Conservation (phyloP, 495 filamentous ascomycete species). For the Hyaloscypha bicolor region DNA sequence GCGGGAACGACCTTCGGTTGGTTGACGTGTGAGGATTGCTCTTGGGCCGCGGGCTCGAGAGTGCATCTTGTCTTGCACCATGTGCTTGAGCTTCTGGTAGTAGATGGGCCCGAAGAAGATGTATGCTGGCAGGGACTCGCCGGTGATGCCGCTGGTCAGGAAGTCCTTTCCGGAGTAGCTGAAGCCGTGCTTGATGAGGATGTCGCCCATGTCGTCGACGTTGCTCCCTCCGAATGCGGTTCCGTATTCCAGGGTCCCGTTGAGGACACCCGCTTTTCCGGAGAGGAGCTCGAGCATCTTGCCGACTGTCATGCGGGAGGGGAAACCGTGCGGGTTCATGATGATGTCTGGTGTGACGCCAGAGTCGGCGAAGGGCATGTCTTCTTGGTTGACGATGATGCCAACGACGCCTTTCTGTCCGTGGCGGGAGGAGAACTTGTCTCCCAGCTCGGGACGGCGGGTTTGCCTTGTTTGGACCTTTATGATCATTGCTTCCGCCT, state of each 20-base stretch:
- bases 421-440: slow-evolving; percentile 98
- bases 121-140: slow-evolving; percentile 89
- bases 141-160: slow-evolving; percentile 92
- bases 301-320: slow-evolving; percentile 98
- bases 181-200: slow-evolving; percentile 85
- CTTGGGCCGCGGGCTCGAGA: slow-evolving; percentile 86
- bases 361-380: slow-evolving; percentile 93
- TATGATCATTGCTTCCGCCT: slow-evolving; percentile 75
- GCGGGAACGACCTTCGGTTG: slow-evolving; percentile 91
- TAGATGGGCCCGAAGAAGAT: slow-evolving; percentile 99
- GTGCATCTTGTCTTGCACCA: slow-evolving; percentile 99
- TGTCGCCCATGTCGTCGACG: slow-evolving; percentile 84
- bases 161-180: slow-evolving; percentile 96
- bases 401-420: slow-evolving; percentile 99
- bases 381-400: slow-evolving; percentile 92
- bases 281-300: slow-evolving; percentile 96
- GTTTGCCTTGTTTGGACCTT: slow-evolving; percentile 95
- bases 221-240: slow-evolving; percentile 95
- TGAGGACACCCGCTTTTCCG: slow-evolving; percentile 88
- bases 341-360: slow-evolving; percentile 96
- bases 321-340: slow-evolving; percentile 99
- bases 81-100: slow-evolving; percentile 99
- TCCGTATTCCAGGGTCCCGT: slow-evolving; percentile 76
- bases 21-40: slow-evolving; percentile 91
- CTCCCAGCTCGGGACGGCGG: slow-evolving; percentile 88